Evolutionary conservation across 495 filamentous ascomycete species (phyloP), one percentile per base, ranked within the genome.

Genomic region (Annulohypoxylon moriforme): DNA sequence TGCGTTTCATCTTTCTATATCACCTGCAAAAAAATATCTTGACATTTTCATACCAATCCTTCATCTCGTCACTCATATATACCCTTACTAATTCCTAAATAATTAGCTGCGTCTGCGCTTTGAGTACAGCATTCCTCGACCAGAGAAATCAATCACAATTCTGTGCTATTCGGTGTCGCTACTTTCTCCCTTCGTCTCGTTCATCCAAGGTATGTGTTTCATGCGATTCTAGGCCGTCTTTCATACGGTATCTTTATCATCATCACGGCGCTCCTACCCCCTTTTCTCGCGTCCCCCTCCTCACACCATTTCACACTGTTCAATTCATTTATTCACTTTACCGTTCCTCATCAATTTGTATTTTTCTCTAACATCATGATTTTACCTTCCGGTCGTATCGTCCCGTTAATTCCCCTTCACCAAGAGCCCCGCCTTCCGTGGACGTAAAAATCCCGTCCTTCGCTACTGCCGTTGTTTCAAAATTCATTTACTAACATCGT

Each of bases 401-500:
- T 20, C 11, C 34, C 16, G 8, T 55, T 14, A 5, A 16, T 20
- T 16, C 31, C 2, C 22, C 0, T 55, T 55, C 3, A 2, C 27
- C 6, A 29, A 29, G 27, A 6, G 6, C 6, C 27, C 3, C 27
- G 11, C 36, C 63, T 60, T 56, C 34, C 40, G 18, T 20, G 34
- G 6, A 22, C 27, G 33, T 52, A 13, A 14, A 20, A 22, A 18
- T 10, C n/a, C 36, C 33, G 1, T 8, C 40, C 40, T 44, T 16
- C 13, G 40, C 18, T 18, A 9, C 4, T 44, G 4, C 40, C 40
- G 18, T 18, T 20, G 4, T 44, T 44, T 44, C 40, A 20, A 7
- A 53, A 31, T 13, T 29, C 14, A 49, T 49, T 22, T 16, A 53
- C 44, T 70, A 47, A 70, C 18, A 4, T 27, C n/a, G 3, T 56